Evolutionary conservation across 768 basidiomycete genomes (phyloP).

Genomic region (Tylopilus rubrobrunneus): DNA sequence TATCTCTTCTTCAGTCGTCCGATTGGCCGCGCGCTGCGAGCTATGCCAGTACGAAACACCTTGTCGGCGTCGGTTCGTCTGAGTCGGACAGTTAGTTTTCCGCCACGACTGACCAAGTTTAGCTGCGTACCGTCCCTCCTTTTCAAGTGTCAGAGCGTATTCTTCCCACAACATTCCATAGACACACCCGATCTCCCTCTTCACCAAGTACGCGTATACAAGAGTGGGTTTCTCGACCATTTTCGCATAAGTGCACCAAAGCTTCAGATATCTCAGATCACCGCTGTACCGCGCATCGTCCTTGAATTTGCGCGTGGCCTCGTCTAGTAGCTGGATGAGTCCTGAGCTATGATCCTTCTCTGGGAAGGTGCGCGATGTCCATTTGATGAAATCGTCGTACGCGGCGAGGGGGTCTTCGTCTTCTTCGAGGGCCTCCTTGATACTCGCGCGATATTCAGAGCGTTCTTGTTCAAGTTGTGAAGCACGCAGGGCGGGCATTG

Average conservation of each 20-base stretch:
- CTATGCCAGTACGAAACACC: constrained; percentile 79
- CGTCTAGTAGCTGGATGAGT: constrained; percentile 76
- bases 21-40: constrained; percentile 74
- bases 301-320: constrained; percentile 77
- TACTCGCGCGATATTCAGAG: constrained; percentile 31
- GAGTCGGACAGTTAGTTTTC: constrained; percentile 6
- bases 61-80: constrained; percentile 78
- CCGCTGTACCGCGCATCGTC: constrained; percentile 80
- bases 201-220: constrained; percentile 70
- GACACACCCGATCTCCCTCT: constrained; percentile 69
- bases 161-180: constrained; percentile 88
- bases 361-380: constrained; percentile 79
- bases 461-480: constrained; percentile 30
- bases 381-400: constrained; percentile 85
- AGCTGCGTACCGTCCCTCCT: constrained; percentile 61
- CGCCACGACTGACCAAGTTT: constrained; percentile 3
- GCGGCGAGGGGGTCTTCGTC: constrained; percentile 86
- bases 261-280: constrained; percentile 85
- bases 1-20: constrained; percentile 82
- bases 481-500: constrained; percentile 24
- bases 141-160: constrained; percentile 78
- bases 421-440: constrained; percentile 56
- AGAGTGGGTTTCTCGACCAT: constrained; percentile 68
- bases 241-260: constrained; percentile 87
- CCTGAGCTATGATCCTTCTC: constrained; percentile 68